These are phyloP conservation scores for Claviceps arundinis DNA, from an alignment of 2,329 filamentous ascomycete genomes.

Conservation along the genomic window DNA sequence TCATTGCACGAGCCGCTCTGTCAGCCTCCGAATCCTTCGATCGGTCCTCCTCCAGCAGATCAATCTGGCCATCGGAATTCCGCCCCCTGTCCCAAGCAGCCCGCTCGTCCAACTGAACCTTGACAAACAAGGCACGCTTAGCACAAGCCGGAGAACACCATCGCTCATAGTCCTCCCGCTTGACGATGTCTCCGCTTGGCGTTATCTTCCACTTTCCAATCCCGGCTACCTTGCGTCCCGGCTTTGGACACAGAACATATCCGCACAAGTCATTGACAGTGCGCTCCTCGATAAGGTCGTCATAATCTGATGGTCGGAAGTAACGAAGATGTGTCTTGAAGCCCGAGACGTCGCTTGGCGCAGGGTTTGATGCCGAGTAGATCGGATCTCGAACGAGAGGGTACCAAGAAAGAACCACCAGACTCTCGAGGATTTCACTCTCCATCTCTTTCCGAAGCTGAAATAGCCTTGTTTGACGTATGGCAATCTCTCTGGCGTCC, in stretches of 20 bases:
- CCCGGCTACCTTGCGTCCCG: slow-evolving; percentile 41
- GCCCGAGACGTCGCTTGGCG: slow-evolving; percentile 43
- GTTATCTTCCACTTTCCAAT: slow-evolving; percentile 58
- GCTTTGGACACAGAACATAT: slow-evolving; percentile 62
- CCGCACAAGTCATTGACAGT: slow-evolving; percentile 75
- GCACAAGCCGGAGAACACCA: slow-evolving; percentile 81
- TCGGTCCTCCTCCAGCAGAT: slow-evolving; percentile 54
- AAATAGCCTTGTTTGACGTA: slow-evolving; percentile 71
- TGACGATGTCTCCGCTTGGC: slow-evolving; percentile 44
- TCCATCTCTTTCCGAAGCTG: slow-evolving; percentile 74
- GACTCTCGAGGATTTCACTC: slow-evolving; percentile 54
- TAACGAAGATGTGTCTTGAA: slow-evolving; percentile 55
- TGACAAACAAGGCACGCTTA: slow-evolving; percentile 67
- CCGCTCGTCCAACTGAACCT: slow-evolving; percentile 74
- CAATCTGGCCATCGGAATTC: slow-evolving; percentile 40
- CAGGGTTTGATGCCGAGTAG: slow-evolving; percentile 32
- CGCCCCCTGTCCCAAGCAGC: slow-evolving; percentile 72
- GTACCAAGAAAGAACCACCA: slow-evolving; percentile 56
- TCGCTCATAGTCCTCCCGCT: slow-evolving; percentile 59
- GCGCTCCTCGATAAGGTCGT: slow-evolving; percentile 76
- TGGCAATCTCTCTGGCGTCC: slow-evolving; percentile 48
- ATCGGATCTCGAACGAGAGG: slow-evolving; percentile 24
- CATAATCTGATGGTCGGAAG: slow-evolving; percentile 83
- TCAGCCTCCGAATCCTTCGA: slow-evolving; percentile 30
- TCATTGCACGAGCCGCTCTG: slow-evolving; percentile 23